phyloP scores from a whole-genome alignment of 208 protist genomes.

The Wallacemonas rigidus region DNA sequence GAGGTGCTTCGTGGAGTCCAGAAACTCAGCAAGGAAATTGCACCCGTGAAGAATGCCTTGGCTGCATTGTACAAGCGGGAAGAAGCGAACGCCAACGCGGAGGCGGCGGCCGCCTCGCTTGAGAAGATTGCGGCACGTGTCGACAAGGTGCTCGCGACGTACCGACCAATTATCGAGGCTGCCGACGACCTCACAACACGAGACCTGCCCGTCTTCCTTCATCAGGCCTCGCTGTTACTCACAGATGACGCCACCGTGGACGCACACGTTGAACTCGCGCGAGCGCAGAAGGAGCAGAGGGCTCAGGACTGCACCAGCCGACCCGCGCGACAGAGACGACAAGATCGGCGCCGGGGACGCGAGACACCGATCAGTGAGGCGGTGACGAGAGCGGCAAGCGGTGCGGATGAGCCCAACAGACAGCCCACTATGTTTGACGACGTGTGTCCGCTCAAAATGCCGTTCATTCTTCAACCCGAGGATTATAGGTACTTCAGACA shows the following conservation, averaged over 20 bases:
- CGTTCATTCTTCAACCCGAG: slow-evolving; percentile 50
- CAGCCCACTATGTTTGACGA: slow-evolving; percentile 20
- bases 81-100: slow-evolving; percentile 40
- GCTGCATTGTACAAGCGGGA: slow-evolving; percentile 67
- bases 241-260: slow-evolving; percentile 8
- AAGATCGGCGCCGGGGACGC: no score
- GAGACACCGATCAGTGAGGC: no score
- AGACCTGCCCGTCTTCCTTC: slow-evolving; percentile 53
- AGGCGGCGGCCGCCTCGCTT: slow-evolving; percentile 63
- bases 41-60: slow-evolving; percentile 75
- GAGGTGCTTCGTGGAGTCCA: slow-evolving; percentile 72
- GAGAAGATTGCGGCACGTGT: slow-evolving; percentile 70
- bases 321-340: no score
- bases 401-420: no score
- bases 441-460: slow-evolving; percentile 59
- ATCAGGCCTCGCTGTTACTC: slow-evolving; percentile 44
- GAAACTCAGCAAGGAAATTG: slow-evolving; percentile 80
- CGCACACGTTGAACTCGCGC: neutral
- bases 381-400: no score
- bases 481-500: slow-evolving; percentile 48
- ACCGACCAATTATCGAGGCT: slow-evolving; percentile 39
- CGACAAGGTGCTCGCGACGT: slow-evolving; percentile 51
- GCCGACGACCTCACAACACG: slow-evolving; percentile 34
- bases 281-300: neutral
- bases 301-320: no score